Evolutionary conservation across 495 filamentous ascomycete genomes (phyloP).

Genomic region (Penicillium psychrofluorescens): DNA sequence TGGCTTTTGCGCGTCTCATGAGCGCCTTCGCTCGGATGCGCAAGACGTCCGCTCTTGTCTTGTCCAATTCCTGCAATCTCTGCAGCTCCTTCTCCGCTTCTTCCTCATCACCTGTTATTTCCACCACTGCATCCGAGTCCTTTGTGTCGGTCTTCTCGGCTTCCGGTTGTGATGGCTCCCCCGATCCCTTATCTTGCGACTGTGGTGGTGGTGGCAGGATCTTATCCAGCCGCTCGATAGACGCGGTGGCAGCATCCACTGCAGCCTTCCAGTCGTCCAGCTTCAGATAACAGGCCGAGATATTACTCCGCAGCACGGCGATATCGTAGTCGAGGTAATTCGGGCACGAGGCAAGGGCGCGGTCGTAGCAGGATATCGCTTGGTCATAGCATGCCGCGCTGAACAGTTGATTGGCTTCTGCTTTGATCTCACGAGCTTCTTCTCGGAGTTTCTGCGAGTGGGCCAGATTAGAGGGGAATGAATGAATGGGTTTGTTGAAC

Average conservation of each 20-base stretch:
- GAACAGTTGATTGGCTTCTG: conserved; percentile 73
- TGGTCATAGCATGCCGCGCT: conserved; percentile 62
- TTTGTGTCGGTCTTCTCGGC: conserved; percentile 5
- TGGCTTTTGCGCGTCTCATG: conserved; percentile 73
- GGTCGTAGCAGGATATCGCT: conserved; percentile 85
- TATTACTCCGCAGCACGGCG: conserved; percentile 79
- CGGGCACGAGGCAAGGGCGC: conserved; percentile 74
- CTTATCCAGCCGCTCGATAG: conserved; percentile 64
- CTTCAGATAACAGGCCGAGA: conserved; percentile 86
- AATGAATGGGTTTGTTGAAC: too few relatives aligned
- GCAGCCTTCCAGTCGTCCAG: conserved; percentile 82
- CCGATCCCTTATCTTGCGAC: conserved; percentile 3
- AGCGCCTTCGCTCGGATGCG: conserved; percentile 79
- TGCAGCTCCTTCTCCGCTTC: conserved; percentile 52
- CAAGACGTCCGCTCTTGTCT: conserved; percentile 55
- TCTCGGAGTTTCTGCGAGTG: conserved; percentile 51
- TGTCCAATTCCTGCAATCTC: conserved; percentile 42
- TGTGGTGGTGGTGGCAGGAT: conserved; percentile 35
- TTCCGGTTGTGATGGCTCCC: conserved; percentile 6
- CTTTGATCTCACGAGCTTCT: conserved; percentile 69
- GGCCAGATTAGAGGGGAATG: too few relatives aligned
- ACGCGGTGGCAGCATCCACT: conserved; percentile 61
- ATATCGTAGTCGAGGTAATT: conserved; percentile 86
- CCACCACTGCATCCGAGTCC: conserved; percentile 32
- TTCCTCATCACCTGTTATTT: conserved; percentile 48